phyloP scores from a whole-genome alignment of 768 basidiomycete genomes.

The Russula vinacea region DNA sequence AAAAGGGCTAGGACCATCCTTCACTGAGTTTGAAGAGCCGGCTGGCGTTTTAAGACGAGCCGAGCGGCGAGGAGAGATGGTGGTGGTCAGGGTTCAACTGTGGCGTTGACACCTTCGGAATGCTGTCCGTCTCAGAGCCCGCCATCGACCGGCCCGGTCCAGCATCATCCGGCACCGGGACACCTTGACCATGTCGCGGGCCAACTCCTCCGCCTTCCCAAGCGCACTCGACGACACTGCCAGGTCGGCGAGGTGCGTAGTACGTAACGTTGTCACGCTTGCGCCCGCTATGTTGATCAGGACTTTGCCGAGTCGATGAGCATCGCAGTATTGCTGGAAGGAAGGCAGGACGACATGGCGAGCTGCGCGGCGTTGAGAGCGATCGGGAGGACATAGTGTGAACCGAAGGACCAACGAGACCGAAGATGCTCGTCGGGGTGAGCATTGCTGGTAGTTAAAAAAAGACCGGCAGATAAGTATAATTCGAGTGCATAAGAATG shows the following conservation, averaged over 20 bases:
- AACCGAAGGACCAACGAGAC: slow-evolving; percentile 1
- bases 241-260: background rate
- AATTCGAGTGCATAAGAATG: background rate
- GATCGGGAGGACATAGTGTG: slow-evolving; percentile 11
- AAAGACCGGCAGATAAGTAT: background rate
- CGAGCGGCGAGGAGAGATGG: too few species aligned
- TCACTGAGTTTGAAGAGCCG: too few species aligned
- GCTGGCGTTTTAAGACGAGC: too few species aligned
- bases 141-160: too few species aligned
- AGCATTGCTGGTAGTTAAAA: background rate
- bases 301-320: slow-evolving; percentile 16
- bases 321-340: background rate
- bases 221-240: background rate
- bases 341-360: background rate
- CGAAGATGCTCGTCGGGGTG: background rate
- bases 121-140: too few species aligned
- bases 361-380: slow-evolving; percentile 10
- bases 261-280: slow-evolving; percentile 8
- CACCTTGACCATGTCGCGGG: background rate
- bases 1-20: background rate
- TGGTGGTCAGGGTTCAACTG: too few species aligned
- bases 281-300: slow-evolving; percentile 14
- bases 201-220: background rate
- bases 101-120: too few species aligned
- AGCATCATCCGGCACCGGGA: background rate